phyloP scores from a whole-genome alignment of 768 basidiomycete genomes.

The Lanmaoa pseudosensibilis region DNA sequence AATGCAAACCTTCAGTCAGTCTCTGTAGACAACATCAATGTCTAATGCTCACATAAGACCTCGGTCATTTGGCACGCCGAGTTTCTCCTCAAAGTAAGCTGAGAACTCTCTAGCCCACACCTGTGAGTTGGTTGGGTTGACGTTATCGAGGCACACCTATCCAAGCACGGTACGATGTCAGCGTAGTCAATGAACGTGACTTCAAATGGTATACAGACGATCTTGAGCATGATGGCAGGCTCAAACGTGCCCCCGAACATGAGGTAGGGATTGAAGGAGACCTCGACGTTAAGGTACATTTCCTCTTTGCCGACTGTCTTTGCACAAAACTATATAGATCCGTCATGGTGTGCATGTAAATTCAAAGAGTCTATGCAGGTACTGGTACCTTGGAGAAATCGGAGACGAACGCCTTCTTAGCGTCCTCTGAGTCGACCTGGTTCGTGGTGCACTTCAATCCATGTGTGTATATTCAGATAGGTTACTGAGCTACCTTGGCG shows the following conservation, averaged over 20 bases:
- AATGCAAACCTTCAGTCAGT: neutral
- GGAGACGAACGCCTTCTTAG: slow-evolving; percentile 37
- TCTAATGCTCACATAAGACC: slow-evolving; percentile 55
- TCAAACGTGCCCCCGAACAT: slow-evolving; percentile 64
- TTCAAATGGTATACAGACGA: slow-evolving; percentile 44
- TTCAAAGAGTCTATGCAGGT: neutral
- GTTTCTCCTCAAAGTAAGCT: slow-evolving; percentile 51
- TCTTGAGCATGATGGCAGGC: slow-evolving; percentile 57
- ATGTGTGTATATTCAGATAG: neutral
- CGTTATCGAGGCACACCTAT: slow-evolving; percentile 59
- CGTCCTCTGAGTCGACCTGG: slow-evolving; percentile 23
- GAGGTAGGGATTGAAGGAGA: slow-evolving; percentile 58
- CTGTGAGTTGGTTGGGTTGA: slow-evolving; percentile 46
- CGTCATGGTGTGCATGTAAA: neutral
- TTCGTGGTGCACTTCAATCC: neutral
- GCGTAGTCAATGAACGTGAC: neutral
- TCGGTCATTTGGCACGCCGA: slow-evolving; percentile 50
- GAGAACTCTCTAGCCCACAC: slow-evolving; percentile 57
- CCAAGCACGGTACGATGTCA: neutral
- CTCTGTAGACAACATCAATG: neutral
- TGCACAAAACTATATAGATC: slow-evolving; percentile 46
- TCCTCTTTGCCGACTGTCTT: slow-evolving; percentile 56
- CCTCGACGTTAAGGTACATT: slow-evolving; percentile 50
- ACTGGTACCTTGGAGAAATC: slow-evolving; percentile 57
- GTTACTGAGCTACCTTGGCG: slow-evolving; percentile 29